These are phyloP conservation scores for Saturnispora serradocipensis DNA, from an alignment of 805 yeast species.

Conservation along the genomic window DNA sequence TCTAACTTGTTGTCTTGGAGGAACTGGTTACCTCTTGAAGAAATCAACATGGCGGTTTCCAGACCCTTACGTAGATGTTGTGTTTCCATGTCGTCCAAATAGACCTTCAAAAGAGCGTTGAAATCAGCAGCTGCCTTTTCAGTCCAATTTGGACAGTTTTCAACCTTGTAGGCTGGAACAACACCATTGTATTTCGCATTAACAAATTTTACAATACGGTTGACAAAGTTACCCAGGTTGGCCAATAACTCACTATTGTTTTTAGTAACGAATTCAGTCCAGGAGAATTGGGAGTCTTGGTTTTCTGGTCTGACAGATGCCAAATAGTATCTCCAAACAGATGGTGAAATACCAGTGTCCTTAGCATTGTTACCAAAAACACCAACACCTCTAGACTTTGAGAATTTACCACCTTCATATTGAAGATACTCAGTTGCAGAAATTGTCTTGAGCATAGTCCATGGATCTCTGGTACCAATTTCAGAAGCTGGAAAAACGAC, in stretches of 20 bases:
- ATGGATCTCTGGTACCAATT: conserved; percentile 77
- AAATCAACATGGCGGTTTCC: conserved; percentile 83
- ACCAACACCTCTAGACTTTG: conserved; percentile 96
- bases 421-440: conserved; percentile 95
- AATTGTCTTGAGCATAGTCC: conserved; percentile 88
- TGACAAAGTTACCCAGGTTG: conserved; percentile 92
- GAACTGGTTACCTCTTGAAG: conserved; percentile 90
- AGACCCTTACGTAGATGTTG: conserved; percentile 81
- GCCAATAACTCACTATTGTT: conserved; percentile 92
- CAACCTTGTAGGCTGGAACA: conserved; percentile 55
- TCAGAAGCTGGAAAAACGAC: conserved; percentile 94
- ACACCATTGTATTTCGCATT: conserved; percentile 89
- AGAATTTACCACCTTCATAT: conserved; percentile 96
- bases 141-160: conserved; percentile 39
- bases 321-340: conserved; percentile 97
- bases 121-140: conserved; percentile 42
- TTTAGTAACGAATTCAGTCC: conserved; percentile 92
- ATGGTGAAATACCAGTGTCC: conserved; percentile 82
- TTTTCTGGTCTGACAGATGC: conserved; percentile 91
- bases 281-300: conserved; percentile 92
- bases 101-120: conserved; percentile 48
- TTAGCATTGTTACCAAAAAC: conserved; percentile 97
- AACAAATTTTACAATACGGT: conserved; percentile 84
- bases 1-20: conserved; percentile 94
- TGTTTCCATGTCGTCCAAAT: conserved; percentile 65